Percentiles rank a stretch among this genome's conserved stretches.
Evolutionary conservation across 2,329 filamentous ascomycete genomes (phyloP).

Genomic region (Davidsoniella australis): DNA sequence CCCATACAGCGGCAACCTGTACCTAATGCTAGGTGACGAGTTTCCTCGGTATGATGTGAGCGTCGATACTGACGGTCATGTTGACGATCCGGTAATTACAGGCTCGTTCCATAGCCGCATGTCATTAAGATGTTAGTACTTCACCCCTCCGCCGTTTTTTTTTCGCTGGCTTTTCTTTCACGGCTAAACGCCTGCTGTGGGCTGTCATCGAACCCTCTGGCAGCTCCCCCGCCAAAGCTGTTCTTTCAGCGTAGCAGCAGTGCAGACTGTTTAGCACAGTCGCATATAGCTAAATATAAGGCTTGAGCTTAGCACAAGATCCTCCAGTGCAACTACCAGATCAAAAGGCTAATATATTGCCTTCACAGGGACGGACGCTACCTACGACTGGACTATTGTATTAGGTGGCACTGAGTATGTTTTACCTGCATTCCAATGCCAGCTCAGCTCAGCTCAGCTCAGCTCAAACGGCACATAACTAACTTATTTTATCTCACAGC

Average conservation of each 20-base stretch:
- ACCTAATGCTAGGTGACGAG: conserved; percentile 27
- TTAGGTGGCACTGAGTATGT: conserved; percentile 46
- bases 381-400: conserved; percentile 44
- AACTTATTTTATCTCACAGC: conserved; percentile 16
- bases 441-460: too few relatives aligned
- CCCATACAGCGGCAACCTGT: conserved; percentile 36
- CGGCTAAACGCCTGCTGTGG: background rate
- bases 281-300: too few relatives aligned
- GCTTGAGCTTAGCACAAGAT: background rate
- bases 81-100: conserved; percentile 32
- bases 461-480: background rate
- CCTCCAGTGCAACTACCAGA: background rate
- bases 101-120: conserved; percentile 20
- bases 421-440: background rate
- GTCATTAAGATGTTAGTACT: conserved; percentile 21
- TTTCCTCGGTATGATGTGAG: conserved; percentile 27
- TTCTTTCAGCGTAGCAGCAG: too few relatives aligned
- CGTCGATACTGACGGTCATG: conserved; percentile 29
- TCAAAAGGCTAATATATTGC: background rate
- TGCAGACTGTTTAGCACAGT: too few relatives aligned
- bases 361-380: conserved; percentile 13
- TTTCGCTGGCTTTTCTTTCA: background rate
- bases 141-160: background rate
- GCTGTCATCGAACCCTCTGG: too few relatives aligned
- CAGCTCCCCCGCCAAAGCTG: too few relatives aligned